These are phyloP conservation scores for Penicillium canescens DNA, from an alignment of 495 filamentous ascomycete species.

Conservation along the genomic window DNA sequence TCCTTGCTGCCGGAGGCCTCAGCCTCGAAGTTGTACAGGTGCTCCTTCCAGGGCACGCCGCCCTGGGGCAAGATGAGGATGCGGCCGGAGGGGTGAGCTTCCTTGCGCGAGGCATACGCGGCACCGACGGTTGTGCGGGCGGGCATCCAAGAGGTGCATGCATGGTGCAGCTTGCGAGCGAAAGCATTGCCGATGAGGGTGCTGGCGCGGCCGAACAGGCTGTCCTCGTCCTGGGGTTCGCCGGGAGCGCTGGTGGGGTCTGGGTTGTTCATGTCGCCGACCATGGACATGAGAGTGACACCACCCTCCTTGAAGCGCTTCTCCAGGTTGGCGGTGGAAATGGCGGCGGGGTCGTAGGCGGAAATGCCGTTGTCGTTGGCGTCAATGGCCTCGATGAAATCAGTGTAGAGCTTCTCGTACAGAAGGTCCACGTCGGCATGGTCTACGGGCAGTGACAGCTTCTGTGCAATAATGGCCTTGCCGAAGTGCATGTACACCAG, in stretches of 20 bases:
- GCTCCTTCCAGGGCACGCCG: constrained; percentile 91
- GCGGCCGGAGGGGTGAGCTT: constrained; percentile 70
- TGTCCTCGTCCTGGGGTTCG: constrained; percentile 77
- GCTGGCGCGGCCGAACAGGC: constrained; percentile 73
- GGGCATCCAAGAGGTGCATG: constrained; percentile 71
- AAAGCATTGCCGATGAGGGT: constrained; percentile 85
- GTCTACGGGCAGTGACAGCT: constrained; percentile 60
- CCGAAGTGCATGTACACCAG: constrained; percentile 97
- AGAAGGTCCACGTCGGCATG: constrained; percentile 68
- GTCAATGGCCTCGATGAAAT: constrained; percentile 94
- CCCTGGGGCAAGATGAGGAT: constrained; percentile 76
- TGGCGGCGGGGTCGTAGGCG: constrained; percentile 66
- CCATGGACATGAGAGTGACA: constrained; percentile 79
- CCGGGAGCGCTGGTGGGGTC: constrained; percentile 40
- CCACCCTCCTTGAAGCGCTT: constrained; percentile 80
- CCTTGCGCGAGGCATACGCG: constrained; percentile 63
- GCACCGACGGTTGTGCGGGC: constrained; percentile 74
- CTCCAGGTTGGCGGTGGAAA: constrained; percentile 64
- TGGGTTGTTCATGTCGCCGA: constrained; percentile 75
- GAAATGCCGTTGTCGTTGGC: constrained; percentile 96
- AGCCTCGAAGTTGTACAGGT: constrained; percentile 85
- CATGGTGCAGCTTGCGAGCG: constrained; percentile 64
- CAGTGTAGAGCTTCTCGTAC: constrained; percentile 86
- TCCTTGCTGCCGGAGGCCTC: constrained; percentile 42
- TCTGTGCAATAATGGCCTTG: constrained; percentile 70